Conservation (phyloP, 2,329 filamentous ascomycete genomes). For the Fusarium sp. region DNA sequence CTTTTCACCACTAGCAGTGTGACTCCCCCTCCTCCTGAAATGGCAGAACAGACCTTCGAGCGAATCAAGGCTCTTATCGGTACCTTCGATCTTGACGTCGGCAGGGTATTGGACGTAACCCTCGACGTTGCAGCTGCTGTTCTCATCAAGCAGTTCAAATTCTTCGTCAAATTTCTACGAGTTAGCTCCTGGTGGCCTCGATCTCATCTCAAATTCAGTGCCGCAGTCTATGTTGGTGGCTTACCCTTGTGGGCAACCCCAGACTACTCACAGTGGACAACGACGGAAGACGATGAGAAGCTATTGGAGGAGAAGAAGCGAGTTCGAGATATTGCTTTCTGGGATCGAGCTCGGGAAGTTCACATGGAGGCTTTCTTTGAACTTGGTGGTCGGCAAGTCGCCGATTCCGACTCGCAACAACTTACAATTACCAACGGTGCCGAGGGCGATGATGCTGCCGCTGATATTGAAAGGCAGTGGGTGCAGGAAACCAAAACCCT, state of each 20-base stretch:
- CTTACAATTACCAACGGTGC: constrained; percentile 50
- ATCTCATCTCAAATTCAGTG: constrained; percentile 56
- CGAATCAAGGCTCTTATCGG: constrained; percentile 94
- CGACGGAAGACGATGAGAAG: constrained; percentile 74
- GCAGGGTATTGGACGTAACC: constrained; percentile 91
- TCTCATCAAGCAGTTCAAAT: constrained; percentile 89
- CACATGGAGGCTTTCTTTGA: constrained; percentile 91
- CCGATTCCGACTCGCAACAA: constrained; percentile 64
- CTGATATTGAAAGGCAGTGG: constrained; percentile 74
- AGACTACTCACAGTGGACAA: constrained; percentile 68
- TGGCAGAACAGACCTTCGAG: constrained; percentile 87
- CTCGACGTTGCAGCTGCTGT: constrained; percentile 95
- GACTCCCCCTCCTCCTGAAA: constrained; percentile 76
- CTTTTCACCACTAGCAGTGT: constrained; percentile 88
- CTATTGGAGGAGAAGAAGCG: constrained; percentile 65
- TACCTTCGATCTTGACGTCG: constrained; percentile 96
- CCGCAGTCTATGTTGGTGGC: constrained; percentile 64
- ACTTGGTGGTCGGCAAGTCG: constrained; percentile 76
- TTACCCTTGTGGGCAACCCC: constrained; percentile 90
- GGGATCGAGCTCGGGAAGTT: constrained; percentile 77
- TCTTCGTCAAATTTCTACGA: constrained; percentile 92
- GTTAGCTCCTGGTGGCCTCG: constrained; percentile 97
- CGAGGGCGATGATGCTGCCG: constrained; percentile 56
- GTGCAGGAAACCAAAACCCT: constrained; percentile 82
- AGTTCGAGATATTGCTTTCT: constrained; percentile 79